Base-by-base conservation (phyloP, 257 asterid genomes). In the Scutellaria galericulata region DNA sequence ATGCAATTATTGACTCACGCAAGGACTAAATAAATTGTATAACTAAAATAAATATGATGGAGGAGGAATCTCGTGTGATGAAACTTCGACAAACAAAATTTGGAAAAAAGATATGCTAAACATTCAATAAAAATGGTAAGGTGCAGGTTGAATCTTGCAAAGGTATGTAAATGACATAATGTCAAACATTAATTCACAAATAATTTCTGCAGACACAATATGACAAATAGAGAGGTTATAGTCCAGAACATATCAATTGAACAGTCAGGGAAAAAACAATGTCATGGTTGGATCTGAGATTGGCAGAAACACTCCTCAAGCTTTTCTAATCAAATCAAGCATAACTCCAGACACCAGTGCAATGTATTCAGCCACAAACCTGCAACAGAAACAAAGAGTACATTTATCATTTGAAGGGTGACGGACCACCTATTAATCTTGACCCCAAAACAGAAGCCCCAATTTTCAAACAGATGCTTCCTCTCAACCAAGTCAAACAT, bases 181-280 rank as follows among this genome's bases (percentile, higher is more conserved):
- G 60, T 20, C 52, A 6, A 72, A 65, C 62, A 75, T 45, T 57
- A 62, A 77, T 79, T 77, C 54, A 14, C 53, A 67, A 53, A 64
- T 65, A 58, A 67, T 46, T 62, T 63, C 46, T 62, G 73, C 53
- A 63, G 68, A 81, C 78, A 73, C 46, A 58, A 63, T 37, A 58
- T 52, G 74, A 68, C 80, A 79, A 79, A 88, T 73, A 79, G 84
- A 80, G 85, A 79, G 85, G 88, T 84, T 73, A 82, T 76, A 82
- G 77, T 86, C 86, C 89, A 79, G 81, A 88, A 84, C 84, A 85
- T 73, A 88, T 81, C 83, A 86, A 87, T 76, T 72, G 85, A 81
- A 85, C 59, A 89, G 85, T 86, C 86, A 71, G 56, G 68, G 67
- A 78, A 80, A 31, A 85, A 78, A 89, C 76, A 81, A 65, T 85